phyloP scores from a whole-genome alignment of 257 asterid species.

The Nicotiana obtusifolia region DNA sequence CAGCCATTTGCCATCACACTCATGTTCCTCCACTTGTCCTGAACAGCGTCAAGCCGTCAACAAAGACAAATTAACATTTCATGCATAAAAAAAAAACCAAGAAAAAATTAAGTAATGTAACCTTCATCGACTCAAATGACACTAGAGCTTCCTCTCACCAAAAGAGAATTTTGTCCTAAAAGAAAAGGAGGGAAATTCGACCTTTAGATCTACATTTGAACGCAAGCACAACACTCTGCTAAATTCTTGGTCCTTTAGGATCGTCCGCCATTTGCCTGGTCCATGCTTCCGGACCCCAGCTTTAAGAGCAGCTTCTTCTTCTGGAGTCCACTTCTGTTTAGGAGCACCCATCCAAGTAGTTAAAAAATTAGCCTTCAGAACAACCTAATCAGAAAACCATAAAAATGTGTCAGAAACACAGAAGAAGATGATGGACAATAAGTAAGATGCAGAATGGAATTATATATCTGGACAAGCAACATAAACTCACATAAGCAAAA shows the following conservation, averaged over 20 bases:
- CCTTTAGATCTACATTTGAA: constrained; percentile 98
- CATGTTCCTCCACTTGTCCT: constrained; percentile 99
- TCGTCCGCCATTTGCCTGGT: constrained; percentile 94
- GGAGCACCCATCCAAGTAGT: constrained; percentile 79
- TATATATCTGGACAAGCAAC: not conserved
- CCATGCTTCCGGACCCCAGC: constrained; percentile 94
- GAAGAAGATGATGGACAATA: not conserved
- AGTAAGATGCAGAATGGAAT: not conserved
- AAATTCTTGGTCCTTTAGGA: constrained; percentile 86
- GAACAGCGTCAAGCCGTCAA: constrained; percentile 18
- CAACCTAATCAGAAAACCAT: not conserved
- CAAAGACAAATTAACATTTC: constrained; percentile 15
- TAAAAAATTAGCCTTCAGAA: not conserved
- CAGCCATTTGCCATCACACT: constrained; percentile 91
- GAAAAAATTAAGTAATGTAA: not conserved
- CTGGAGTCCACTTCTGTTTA: constrained; percentile 97
- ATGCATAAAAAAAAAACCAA: not conserved
- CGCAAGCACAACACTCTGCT: constrained; percentile 70
- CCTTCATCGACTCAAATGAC: not conserved
- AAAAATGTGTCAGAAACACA: not conserved
- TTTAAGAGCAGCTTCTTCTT: constrained; percentile 97
- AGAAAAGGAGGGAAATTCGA: constrained; percentile 16
- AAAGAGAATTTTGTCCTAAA: not conserved
- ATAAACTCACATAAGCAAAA: not conserved
- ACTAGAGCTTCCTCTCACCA: not conserved